These are phyloP conservation scores for Priceomyces medius DNA, from an alignment of 805 yeast genomes.

Conservation along the genomic window DNA sequence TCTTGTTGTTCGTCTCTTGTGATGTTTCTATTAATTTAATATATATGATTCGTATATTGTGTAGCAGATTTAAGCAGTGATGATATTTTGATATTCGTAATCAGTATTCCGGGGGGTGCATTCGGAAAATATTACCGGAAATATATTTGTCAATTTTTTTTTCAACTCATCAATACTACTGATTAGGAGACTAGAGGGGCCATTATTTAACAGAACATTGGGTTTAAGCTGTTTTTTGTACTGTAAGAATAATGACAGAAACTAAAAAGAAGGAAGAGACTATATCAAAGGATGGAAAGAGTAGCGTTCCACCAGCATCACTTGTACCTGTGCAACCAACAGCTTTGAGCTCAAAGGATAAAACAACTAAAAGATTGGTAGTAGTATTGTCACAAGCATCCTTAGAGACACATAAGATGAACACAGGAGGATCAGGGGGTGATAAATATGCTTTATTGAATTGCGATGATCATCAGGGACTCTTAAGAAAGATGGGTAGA, in stretches of 20 bases:
- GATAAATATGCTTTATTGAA: slow-evolving; percentile 91
- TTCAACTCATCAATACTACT: neutral
- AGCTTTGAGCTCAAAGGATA: slow-evolving; percentile 79
- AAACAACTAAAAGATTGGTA: slow-evolving; percentile 78
- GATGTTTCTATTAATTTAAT: too few relatives aligned
- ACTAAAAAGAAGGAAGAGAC: slow-evolving; percentile 5
- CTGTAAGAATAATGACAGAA: slow-evolving; percentile 2
- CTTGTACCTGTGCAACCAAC: slow-evolving; percentile 86
- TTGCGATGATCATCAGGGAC: slow-evolving; percentile 98
- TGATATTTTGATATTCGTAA: neutral
- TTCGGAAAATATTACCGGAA: neutral
- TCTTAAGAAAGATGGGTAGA: slow-evolving; percentile 91
- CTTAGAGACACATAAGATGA: slow-evolving; percentile 88
- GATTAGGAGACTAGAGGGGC: too few relatives aligned
- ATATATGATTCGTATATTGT: too few relatives aligned
- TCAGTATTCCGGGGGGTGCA: neutral
- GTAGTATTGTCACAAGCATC: slow-evolving; percentile 97
- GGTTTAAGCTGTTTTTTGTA: neutral
- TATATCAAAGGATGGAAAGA: slow-evolving; percentile 10
- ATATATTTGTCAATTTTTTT: neutral
- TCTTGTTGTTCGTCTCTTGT: too few relatives aligned
- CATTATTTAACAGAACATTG: too few relatives aligned
- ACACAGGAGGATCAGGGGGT: slow-evolving; percentile 71
- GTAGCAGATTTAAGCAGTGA: too few relatives aligned
- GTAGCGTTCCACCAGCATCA: slow-evolving; percentile 52